Base-by-base conservation (phyloP, 2,329 filamentous ascomycete species). In the Paraphoma chrysanthemicola region DNA sequence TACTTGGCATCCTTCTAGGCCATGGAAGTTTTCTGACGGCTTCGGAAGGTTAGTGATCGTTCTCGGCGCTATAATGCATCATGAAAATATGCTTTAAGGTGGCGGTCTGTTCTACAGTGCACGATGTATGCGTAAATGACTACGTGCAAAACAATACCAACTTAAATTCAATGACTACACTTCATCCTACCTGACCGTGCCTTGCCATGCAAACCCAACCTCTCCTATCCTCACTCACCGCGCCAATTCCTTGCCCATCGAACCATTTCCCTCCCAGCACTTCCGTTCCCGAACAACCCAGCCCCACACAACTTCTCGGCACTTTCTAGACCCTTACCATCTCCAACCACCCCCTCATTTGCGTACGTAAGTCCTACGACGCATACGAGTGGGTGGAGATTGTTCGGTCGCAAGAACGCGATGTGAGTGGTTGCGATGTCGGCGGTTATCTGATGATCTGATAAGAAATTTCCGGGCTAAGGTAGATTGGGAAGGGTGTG, bases 401-500 rank as follows among this genome's bases (percentile, higher is more conserved):
- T n/a, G 18, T 58, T 60, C 60, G 60, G 60, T 14, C 44, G 44
- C 43, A 17, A 18, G 44, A 39, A 17, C n/a, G 28, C 4, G 18
- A 6, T 41, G 14, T 65, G 48, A 62, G 16, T 61, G 47, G 59
- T 38, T 44, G 55, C 57, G 62, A 57, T 49, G n/a, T 59, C 53
- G 62, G 57, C 45, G 56, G 48, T 59, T 59, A 61, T 63, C 57
- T 54, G 60, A 63, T 63, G 60, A 59, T 63, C 51, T 48, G 57
- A 64, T 63, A 60, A 60, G 49, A 54, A 23, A 36, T 46, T n/a
- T 46, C 14, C 9, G 11, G 5, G 16, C 36, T 56, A 51, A 9
- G 16, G 3, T 36, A 2, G 14, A 36, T 36, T 36, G 3, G 33
- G 33, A 3, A 36, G 3, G 9, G 14, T 36, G 9, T 7, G 33